Percentiles rank a stretch among this genome's conserved stretches.
phyloP scores from a whole-genome alignment of 225 moss, liverwort and hornwort species.

The Lunularia cruciata region DNA sequence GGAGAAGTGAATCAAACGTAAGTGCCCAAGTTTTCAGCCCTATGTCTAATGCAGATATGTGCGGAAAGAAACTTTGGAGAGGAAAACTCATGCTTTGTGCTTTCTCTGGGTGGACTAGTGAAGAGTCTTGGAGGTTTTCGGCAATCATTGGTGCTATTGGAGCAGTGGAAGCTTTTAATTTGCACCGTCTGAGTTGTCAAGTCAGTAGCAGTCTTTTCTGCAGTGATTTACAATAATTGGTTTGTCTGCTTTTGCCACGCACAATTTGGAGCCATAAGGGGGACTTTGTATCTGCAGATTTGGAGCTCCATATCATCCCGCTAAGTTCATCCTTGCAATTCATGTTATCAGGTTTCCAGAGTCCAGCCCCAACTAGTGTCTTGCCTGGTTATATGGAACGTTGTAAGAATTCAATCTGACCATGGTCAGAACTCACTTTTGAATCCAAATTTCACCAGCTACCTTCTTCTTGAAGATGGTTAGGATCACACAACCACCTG shows the following conservation, averaged over 20 bases:
- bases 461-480: background rate
- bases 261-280: slow-evolving; percentile 5
- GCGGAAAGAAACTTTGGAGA: background rate
- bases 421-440: background rate
- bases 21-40: too few relatives aligned
- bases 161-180: background rate
- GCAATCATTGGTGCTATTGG: background rate
- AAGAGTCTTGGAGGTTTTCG: background rate
- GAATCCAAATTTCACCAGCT: background rate
- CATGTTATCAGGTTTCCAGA: slow-evolving; percentile 6
- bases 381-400: background rate
- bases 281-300: slow-evolving; percentile 4
- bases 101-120: background rate
- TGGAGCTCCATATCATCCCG: slow-evolving; percentile 15
- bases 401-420: background rate
- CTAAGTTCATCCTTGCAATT: slow-evolving; percentile 7
- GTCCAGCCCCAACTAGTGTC: background rate
- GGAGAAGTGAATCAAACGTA: too few relatives aligned
- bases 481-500: background rate
- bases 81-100: background rate
- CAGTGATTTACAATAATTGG: background rate
- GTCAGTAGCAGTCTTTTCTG: slow-evolving; percentile 4
- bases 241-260: slow-evolving; percentile 4
- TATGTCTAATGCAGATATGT: background rate
- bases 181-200: background rate